Percentiles rank a stretch among this genome's conserved stretches.
These are phyloP conservation scores for Omphalotus guepiniiformis DNA, from an alignment of 768 basidiomycete genomes.

Conservation along the genomic window DNA sequence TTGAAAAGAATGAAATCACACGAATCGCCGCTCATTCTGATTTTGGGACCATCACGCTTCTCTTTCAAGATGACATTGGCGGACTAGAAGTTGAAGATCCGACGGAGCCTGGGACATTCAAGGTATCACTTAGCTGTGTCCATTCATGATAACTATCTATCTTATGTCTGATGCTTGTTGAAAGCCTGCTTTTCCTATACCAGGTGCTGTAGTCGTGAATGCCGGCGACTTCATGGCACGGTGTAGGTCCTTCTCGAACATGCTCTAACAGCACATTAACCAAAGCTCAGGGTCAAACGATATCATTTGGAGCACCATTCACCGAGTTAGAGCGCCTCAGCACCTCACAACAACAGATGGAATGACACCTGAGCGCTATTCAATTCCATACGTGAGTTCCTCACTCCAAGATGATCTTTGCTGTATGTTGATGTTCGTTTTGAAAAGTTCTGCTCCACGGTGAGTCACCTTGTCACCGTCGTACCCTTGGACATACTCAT, in stretches of 20 bases:
- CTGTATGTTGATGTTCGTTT: background rate
- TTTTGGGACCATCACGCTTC: constrained; percentile 52
- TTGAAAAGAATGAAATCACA: constrained; percentile 32
- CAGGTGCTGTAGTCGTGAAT: constrained; percentile 46
- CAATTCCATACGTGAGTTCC: constrained; percentile 53
- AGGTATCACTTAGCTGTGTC: constrained; percentile 26
- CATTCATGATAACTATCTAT: no score
- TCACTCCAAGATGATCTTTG: constrained; percentile 1
- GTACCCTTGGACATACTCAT: background rate
- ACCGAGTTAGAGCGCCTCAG: constrained; percentile 46
- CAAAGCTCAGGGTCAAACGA: constrained; percentile 42
- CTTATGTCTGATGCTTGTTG: no score
- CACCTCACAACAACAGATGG: constrained; percentile 17
- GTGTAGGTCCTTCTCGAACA: constrained; percentile 25
- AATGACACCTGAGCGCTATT: constrained; percentile 50
- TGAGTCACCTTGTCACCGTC: constrained; percentile 14
- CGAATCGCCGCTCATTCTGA: constrained; percentile 52
- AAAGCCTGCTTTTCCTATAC: constrained; percentile 38
- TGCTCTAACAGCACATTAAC: background rate
- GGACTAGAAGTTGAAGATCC: constrained; percentile 63
- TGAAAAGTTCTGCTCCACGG: constrained; percentile 29
- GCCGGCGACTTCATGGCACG: constrained; percentile 48
- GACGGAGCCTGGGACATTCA: constrained; percentile 36
- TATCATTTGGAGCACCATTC: constrained; percentile 45
- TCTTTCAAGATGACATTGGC: constrained; percentile 58